Evolutionary conservation across 345 rosid species (phyloP).

Genomic region (Heritiera fomes): DNA sequence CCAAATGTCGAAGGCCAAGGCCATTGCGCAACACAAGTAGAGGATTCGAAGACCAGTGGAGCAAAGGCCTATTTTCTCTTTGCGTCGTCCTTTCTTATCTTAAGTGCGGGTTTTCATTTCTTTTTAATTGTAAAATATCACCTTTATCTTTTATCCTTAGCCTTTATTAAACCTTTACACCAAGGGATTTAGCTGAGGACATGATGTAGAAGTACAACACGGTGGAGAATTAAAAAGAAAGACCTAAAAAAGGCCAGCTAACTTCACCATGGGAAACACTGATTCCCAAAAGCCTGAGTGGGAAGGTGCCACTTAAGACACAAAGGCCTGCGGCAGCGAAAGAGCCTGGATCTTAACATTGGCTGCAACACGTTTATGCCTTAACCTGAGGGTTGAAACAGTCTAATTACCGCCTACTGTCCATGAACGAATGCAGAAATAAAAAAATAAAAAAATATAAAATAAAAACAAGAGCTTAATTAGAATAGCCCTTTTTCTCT

Average conservation of each 20-base stretch:
- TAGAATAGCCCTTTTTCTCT: too few species aligned
- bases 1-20: background rate
- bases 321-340: background rate
- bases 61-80: background rate
- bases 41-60: background rate
- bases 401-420: too few species aligned
- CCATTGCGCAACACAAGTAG: background rate
- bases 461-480: too few species aligned
- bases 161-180: background rate
- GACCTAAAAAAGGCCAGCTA: background rate
- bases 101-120: background rate
- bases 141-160: background rate
- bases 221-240: too few species aligned
- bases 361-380: too few species aligned
- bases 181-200: background rate
- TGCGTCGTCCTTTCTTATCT: background rate
- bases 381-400: too few species aligned
- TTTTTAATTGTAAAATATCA: background rate
- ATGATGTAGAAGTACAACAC: too few species aligned
- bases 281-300: background rate
- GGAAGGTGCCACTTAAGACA: background rate
- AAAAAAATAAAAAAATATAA: too few species aligned
- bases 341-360: background rate
- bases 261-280: background rate
- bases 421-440: too few species aligned